These are phyloP conservation scores for Iris pallida DNA, from an alignment of 116 monocot species.

Conservation along the genomic window DNA sequence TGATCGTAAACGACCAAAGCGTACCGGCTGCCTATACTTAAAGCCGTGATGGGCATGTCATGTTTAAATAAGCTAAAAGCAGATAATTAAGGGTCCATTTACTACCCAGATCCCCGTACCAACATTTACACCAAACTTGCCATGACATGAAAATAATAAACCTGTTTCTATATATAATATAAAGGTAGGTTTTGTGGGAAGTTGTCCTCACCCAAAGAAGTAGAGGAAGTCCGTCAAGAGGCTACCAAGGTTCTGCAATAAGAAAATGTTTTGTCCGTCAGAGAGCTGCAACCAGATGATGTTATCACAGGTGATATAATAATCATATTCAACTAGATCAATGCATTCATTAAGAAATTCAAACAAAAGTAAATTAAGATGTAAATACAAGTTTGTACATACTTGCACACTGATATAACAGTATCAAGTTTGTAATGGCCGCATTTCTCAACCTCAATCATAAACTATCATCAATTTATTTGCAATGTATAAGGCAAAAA, in stretches of 20 bases:
- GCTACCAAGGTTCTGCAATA: constrained; percentile 89
- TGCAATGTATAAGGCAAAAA: no score
- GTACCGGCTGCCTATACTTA: no score
- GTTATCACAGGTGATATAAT: background rate
- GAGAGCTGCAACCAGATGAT: background rate
- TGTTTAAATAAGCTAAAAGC: background rate
- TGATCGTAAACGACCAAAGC: no score
- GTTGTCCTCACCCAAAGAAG: constrained; percentile 84
- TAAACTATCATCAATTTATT: background rate
- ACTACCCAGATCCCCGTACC: no score
- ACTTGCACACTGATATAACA: background rate
- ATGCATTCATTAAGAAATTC: no score
- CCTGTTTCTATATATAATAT: background rate
- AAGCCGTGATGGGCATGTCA: no score
- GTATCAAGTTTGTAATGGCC: no score
- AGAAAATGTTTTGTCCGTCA: constrained; percentile 5
- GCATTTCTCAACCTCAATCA: background rate
- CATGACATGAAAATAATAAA: background rate
- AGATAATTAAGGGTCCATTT: background rate
- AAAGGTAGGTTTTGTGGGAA: constrained; percentile 1
- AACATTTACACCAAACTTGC: no score
- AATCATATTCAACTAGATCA: background rate
- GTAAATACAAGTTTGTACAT: background rate
- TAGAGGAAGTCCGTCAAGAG: constrained; percentile 97
- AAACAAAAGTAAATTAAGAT: constrained; percentile 1